phyloP scores from a whole-genome alignment of 768 basidiomycete species.

The Kwoniella mangroviensis region DNA sequence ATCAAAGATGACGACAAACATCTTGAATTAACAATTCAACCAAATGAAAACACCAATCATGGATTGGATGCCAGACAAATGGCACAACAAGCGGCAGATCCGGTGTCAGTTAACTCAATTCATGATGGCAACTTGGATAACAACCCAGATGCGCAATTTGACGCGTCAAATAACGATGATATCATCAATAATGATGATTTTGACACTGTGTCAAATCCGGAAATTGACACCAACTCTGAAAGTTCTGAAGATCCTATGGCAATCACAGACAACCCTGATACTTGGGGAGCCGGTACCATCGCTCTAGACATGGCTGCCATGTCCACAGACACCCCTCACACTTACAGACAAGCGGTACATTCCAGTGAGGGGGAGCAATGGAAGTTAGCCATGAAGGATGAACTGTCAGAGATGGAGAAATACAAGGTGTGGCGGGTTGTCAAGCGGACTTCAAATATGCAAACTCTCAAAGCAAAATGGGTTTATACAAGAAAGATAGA shows the following conservation, averaged over 20 bases:
- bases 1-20: too few species aligned
- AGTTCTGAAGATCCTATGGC: conserved; percentile 54
- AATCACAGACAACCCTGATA: conserved; percentile 9
- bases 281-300: background rate
- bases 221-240: conserved; percentile 41
- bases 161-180: background rate
- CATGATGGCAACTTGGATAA: too few species aligned
- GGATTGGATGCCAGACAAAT: too few species aligned
- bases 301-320: background rate
- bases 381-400: conserved; percentile 45
- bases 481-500: conserved; percentile 54
- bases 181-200: background rate
- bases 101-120: too few species aligned
- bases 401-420: conserved; percentile 36
- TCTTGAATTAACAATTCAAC: too few species aligned
- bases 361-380: conserved; percentile 30
- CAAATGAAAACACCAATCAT: too few species aligned
- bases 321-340: background rate
- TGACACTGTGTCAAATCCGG: background rate
- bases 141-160: too few species aligned
- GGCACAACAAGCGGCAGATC: too few species aligned
- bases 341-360: conserved; percentile 11
- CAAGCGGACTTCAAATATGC: background rate
- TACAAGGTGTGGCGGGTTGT: conserved; percentile 52
- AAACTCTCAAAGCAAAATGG: conserved; percentile 57